phyloP scores from a whole-genome alignment of 73 alveolate species.

The Tetrahymena thermophila region DNA sequence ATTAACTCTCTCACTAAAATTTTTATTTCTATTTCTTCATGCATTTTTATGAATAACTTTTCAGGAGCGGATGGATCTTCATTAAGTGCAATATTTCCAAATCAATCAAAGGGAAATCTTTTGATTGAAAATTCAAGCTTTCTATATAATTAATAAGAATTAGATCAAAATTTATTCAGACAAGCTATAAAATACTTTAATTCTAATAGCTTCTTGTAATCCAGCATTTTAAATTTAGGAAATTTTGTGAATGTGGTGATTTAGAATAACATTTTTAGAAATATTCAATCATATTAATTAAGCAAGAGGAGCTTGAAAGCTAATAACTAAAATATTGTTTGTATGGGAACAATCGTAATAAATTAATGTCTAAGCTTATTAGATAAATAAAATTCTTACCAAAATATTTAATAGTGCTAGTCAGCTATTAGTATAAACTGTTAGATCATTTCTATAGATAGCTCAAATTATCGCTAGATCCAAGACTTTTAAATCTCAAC shows the following conservation, averaged over 20 bases:
- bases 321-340: neutral
- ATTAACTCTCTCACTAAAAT: neutral
- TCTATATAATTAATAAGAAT: neutral
- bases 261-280: neutral
- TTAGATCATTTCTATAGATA: neutral
- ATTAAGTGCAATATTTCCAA: neutral
- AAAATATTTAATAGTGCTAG: neutral
- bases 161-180: neutral
- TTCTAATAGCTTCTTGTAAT: neutral
- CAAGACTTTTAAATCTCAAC: neutral
- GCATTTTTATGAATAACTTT: neutral
- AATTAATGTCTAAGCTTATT: neutral
- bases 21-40: neutral
- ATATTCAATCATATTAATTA: neutral
- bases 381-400: neutral
- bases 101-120: neutral
- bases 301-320: neutral
- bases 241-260: neutral
- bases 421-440: neutral
- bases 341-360: neutral
- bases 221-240: neutral
- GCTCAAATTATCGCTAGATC: neutral
- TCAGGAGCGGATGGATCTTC: neutral
- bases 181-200: neutral
- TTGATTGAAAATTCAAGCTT: neutral